These are phyloP conservation scores for Actinomucor elegans DNA, from an alignment of 371 early-diverging fungal species.

Conservation along the genomic window DNA sequence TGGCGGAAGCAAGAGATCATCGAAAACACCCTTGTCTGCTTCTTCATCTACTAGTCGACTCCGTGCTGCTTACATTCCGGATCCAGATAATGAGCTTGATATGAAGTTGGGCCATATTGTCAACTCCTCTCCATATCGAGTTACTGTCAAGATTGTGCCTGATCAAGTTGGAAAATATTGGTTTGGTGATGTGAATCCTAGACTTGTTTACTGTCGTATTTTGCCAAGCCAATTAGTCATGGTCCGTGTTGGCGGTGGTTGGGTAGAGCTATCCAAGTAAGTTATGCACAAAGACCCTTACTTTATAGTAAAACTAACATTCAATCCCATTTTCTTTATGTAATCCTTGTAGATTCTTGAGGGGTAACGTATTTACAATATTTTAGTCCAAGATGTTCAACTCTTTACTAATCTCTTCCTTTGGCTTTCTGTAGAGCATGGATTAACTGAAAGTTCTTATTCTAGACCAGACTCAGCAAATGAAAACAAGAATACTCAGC, in stretches of 20 bases:
- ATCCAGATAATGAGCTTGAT: constrained; percentile 31
- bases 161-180: constrained; percentile 63
- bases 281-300: background rate
- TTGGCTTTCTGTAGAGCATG: constrained; percentile 22
- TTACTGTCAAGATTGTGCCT: constrained; percentile 34
- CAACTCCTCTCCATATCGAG: constrained; percentile 36
- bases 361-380: too few relatives aligned
- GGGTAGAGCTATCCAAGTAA: constrained; percentile 68
- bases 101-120: constrained; percentile 53
- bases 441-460: constrained; percentile 22
- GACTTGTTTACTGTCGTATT: constrained; percentile 52
- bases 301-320: too few relatives aligned
- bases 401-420: background rate
- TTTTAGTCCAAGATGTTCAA: background rate
- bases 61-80: constrained; percentile 17
- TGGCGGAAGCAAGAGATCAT: background rate
- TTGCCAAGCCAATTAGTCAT: constrained; percentile 69
- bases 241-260: constrained; percentile 84
- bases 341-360: constrained; percentile 14
- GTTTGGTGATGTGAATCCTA: constrained; percentile 68
- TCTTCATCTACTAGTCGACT: background rate
- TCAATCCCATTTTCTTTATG: too few relatives aligned
- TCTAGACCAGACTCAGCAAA: constrained; percentile 7
- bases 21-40: constrained; percentile 8
- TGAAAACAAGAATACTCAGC: background rate